Percentiles rank a stretch among this genome's conserved stretches.
Evolutionary conservation across 2,329 filamentous ascomycete genomes (phyloP).

Genomic region (Aspergillus sp.): DNA sequence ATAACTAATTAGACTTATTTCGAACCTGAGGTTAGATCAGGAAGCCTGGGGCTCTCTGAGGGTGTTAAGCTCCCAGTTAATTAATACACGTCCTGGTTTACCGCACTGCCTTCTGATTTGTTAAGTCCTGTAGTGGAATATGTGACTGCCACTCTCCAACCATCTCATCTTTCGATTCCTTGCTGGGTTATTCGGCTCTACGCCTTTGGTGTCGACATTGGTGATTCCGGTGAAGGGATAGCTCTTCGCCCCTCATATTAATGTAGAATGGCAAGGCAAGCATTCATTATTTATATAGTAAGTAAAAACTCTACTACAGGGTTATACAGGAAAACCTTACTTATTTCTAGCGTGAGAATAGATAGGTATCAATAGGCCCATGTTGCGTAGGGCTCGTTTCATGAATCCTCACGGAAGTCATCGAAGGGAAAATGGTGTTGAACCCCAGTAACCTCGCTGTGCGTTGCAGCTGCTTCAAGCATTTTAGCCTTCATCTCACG

Average conservation of each 20-base stretch:
- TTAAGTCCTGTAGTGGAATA: too few relatives aligned
- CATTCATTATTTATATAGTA: background rate
- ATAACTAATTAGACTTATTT: too few relatives aligned
- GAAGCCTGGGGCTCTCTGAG: too few relatives aligned
- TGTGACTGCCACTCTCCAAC: too few relatives aligned
- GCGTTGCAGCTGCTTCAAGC: constrained; percentile 21
- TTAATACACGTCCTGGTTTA: too few relatives aligned
- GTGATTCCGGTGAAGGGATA: background rate
- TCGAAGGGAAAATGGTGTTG: constrained; percentile 20
- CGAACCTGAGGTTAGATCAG: too few relatives aligned
- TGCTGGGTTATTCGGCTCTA: too few relatives aligned
- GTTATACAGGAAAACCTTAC: background rate
- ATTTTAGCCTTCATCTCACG: constrained; percentile 18
- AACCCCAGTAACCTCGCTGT: constrained; percentile 11
- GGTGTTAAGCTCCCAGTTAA: too few relatives aligned
- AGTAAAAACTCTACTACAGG: too few relatives aligned
- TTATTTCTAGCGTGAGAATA: too few relatives aligned
- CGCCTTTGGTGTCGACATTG: background rate
- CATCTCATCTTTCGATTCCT: too few relatives aligned
- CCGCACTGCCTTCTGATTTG: too few relatives aligned
- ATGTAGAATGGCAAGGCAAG: background rate
- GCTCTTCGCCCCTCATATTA: background rate
- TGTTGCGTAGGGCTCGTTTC: background rate
- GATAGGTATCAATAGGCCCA: background rate
- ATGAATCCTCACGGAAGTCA: constrained; percentile 13